Evolutionary conservation across 805 yeast genomes (phyloP), one percentile per base, ranked within the genome.

Genomic region (Diddensiella santjacobensis): DNA sequence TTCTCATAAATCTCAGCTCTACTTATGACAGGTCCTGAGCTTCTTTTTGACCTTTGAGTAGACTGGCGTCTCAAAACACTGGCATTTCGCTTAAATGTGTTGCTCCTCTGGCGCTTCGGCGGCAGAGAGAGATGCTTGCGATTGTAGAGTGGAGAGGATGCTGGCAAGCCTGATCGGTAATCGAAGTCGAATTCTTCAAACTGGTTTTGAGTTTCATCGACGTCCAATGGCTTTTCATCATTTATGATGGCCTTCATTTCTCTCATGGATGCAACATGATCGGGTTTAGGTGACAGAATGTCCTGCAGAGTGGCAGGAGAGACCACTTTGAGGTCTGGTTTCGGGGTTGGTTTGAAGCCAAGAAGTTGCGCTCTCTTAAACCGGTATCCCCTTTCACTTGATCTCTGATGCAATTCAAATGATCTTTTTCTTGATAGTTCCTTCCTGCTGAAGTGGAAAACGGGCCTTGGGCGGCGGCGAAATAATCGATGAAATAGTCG

Each of bases 371-470:
- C 22, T 2, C 47, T 22, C 36, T 42, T 49, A 48, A 54, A 26
- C 24, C 47, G 44, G 39, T 43, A 54, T 6, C 46, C 37, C n/a
- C 48, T 22, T 17, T 39, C 20, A 15, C 41, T 33, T 1, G 57
- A 50, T 4, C 50, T 42, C 13, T 51, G 53, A 2, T 40, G 24
- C n/a, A 54, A 46, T 26, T 52, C 55, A 33, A 54, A 54, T 2
- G 57, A 54, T 22, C 46, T 36, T 46, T 54, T 50, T 5, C 50
- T 41, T 19, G 24, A 22, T 22, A 54, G 49, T 11, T 47, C 43
- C 13, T 33, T 19, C 38, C 47, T 44, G 23, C 35, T 33, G 44
- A 45, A 53, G 29, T 48, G 23, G 41, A 42, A 36, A 40, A 40
- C 44, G 11, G 48, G 42, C 35, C 19, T 33, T 5, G 47, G 36